A percentile compares a stretch with the other conserved stretches of the same genome.
phyloP scores from a whole-genome alignment of 78 protist genomes.

The Pelomyxa schiedti region DNA sequence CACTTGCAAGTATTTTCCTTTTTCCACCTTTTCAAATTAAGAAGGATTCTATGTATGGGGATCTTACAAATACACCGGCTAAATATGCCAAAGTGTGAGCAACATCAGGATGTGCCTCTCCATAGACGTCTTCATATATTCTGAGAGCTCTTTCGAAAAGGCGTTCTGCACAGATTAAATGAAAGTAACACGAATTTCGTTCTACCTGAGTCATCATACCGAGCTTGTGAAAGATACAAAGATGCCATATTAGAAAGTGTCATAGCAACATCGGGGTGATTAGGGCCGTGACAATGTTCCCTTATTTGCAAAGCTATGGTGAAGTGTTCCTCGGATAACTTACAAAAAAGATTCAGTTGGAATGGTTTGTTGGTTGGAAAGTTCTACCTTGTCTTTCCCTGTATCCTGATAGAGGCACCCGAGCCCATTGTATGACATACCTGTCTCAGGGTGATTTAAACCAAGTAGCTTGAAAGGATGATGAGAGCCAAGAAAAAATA shows the following conservation, averaged over 20 bases:
- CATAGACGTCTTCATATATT: conserved; percentile 1
- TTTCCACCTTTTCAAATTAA: no score
- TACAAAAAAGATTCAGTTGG: no score
- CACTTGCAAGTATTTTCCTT: background rate
- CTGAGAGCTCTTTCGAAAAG: background rate
- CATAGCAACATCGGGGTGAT: conserved; percentile 8
- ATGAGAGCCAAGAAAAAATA: no score
- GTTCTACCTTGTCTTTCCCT: background rate
- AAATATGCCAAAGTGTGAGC: background rate
- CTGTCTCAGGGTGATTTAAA: background rate
- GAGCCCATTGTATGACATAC: background rate
- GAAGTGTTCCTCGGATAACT: conserved; percentile 1
- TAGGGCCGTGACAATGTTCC: background rate
- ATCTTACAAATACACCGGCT: no score
- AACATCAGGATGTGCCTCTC: background rate
- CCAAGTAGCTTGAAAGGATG: background rate
- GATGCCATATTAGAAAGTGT: background rate
- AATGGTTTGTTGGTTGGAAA: no score
- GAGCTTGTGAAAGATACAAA: background rate
- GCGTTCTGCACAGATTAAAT: background rate
- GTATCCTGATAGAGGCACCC: conserved; percentile 1
- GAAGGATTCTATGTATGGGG: no score
- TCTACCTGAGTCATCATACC: background rate
- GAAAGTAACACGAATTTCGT: no score
- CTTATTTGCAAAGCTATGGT: background rate